A percentile compares a stretch with the other conserved stretches of the same genome.
These are phyloP conservation scores for Porpolomopsis calyptriformis DNA, from an alignment of 768 basidiomycete species.

Conservation along the genomic window DNA sequence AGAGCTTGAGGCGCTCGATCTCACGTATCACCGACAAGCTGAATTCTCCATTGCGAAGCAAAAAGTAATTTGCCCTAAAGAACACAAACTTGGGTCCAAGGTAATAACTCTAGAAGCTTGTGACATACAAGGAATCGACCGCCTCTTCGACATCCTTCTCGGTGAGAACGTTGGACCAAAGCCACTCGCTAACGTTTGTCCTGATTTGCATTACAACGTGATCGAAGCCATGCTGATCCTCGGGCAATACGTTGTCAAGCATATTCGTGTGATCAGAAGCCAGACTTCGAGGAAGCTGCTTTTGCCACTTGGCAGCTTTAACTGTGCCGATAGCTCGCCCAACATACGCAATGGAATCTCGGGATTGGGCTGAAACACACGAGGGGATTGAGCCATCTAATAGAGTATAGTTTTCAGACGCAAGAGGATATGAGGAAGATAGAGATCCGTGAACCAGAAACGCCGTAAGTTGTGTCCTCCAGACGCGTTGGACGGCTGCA, in stretches of 20 bases:
- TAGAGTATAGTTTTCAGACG: slow-evolving; percentile 48
- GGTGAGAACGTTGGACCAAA: slow-evolving; percentile 85
- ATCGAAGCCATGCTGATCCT: slow-evolving; percentile 72
- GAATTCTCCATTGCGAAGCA: slow-evolving; percentile 83
- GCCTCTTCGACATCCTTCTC: slow-evolving; percentile 74
- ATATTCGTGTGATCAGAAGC: slow-evolving; percentile 55
- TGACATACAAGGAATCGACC: slow-evolving; percentile 63
- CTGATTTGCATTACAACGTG: slow-evolving; percentile 63
- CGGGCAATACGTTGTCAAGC: slow-evolving; percentile 57
- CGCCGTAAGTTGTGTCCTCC: slow-evolving; percentile 74
- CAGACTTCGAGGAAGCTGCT: slow-evolving; percentile 59
- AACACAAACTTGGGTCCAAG: slow-evolving; percentile 10
- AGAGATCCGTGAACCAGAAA: slow-evolving; percentile 74
- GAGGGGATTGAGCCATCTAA: slow-evolving; percentile 61
- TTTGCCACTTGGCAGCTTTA: slow-evolving; percentile 68
- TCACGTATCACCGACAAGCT: slow-evolving; percentile 75
- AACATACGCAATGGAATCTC: slow-evolving; percentile 77
- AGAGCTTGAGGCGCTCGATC: slow-evolving; percentile 72
- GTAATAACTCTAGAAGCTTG: neutral
- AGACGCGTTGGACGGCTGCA: slow-evolving; percentile 66
- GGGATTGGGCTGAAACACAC: slow-evolving; percentile 59
- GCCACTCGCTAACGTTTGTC: slow-evolving; percentile 82
- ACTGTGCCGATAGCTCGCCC: slow-evolving; percentile 82
- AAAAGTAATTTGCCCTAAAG: slow-evolving; percentile 76
- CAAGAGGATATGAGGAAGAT: slow-evolving; percentile 55